A percentile compares a stretch with the other conserved stretches of the same genome.
Evolutionary conservation across 106 monocot species (phyloP).

Genomic region (Dendrobium officinale): DNA sequence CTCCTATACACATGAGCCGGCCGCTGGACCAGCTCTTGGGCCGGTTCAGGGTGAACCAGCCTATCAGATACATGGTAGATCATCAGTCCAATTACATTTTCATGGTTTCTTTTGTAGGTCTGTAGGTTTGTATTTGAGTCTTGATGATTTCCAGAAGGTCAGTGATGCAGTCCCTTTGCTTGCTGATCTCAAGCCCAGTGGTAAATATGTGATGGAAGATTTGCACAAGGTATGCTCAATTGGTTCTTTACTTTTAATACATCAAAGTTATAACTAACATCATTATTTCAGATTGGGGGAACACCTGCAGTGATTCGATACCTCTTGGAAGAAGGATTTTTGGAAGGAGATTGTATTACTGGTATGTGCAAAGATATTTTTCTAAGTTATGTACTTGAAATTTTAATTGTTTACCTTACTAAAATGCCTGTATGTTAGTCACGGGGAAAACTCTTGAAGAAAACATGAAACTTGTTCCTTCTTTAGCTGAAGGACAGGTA

Average conservation of each 20-base stretch:
- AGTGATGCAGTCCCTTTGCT: constrained; percentile 87
- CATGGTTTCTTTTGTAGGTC: constrained; percentile 49
- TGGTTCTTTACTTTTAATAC: neutral
- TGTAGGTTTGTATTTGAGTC: constrained; percentile 74
- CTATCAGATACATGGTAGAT: neutral
- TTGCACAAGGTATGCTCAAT: constrained; percentile 60
- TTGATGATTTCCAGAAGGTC: constrained; percentile 97
- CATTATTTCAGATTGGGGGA: constrained; percentile 68
- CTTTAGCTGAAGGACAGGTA: constrained; percentile 88
- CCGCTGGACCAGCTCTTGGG: too few relatives aligned
- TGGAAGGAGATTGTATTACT: constrained; percentile 95
- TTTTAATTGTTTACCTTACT: neutral
- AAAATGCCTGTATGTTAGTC: constrained; percentile 37
- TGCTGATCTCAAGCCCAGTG: constrained; percentile 99
- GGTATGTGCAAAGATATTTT: constrained; percentile 31
- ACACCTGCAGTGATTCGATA: constrained; percentile 89
- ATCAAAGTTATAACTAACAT: neutral
- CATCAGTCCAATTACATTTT: neutral
- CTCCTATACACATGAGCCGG: too few relatives aligned
- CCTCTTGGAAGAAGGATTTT: constrained; percentile 69
- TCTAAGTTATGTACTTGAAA: neutral
- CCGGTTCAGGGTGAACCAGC: too few relatives aligned
- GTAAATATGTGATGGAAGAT: constrained; percentile 99
- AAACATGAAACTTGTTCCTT: constrained; percentile 74
- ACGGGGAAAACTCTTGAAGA: constrained; percentile 91